Conservation (phyloP, 2,329 filamentous ascomycete genomes). For the Didymella pinodella region DNA sequence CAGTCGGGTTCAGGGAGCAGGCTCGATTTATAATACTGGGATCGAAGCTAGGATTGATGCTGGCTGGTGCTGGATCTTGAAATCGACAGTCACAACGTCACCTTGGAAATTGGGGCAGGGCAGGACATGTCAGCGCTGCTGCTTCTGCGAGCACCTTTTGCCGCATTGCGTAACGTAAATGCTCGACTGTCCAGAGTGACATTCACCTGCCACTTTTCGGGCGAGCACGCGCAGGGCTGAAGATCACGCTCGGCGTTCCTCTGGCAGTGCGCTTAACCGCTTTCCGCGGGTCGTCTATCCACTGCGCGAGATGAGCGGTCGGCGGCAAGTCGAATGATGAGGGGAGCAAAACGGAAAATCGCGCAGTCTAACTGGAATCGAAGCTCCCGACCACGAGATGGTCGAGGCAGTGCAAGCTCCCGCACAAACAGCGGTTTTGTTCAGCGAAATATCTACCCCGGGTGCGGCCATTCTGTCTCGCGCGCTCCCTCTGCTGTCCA, state of each 20-base stretch:
- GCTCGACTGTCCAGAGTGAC: background rate
- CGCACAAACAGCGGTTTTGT: slow-evolving; percentile 22
- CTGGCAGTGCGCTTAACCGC: slow-evolving; percentile 10
- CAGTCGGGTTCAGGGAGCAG: slow-evolving; percentile 8
- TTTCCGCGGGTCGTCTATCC: slow-evolving; percentile 16
- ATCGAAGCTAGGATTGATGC: slow-evolving; percentile 13
- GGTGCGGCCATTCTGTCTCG: slow-evolving; percentile 14
- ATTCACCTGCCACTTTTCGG: background rate
- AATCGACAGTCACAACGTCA: slow-evolving; percentile 12
- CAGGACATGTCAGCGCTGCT: slow-evolving; percentile 4
- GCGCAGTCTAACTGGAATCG: slow-evolving; percentile 24
- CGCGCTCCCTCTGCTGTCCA: slow-evolving; percentile 16
- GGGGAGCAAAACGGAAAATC: slow-evolving; percentile 22
- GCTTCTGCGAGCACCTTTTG: background rate
- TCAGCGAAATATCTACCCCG: slow-evolving; percentile 20
- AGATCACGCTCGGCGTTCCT: slow-evolving; percentile 14
- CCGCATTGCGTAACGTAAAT: slow-evolving; percentile 3
- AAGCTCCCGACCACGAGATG: slow-evolving; percentile 20
- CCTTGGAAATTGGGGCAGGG: background rate
- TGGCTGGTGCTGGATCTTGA: slow-evolving; percentile 14
- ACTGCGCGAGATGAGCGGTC: slow-evolving; percentile 18
- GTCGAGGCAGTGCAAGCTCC: slow-evolving; percentile 24
- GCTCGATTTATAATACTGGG: background rate
- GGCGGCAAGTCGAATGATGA: slow-evolving; percentile 21
- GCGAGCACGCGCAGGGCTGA: slow-evolving; percentile 10